Evolutionary conservation across 352 stramenopile species (phyloP), one percentile per base, ranked within the genome.

Genomic region (Phytophthora tentaculata): DNA sequence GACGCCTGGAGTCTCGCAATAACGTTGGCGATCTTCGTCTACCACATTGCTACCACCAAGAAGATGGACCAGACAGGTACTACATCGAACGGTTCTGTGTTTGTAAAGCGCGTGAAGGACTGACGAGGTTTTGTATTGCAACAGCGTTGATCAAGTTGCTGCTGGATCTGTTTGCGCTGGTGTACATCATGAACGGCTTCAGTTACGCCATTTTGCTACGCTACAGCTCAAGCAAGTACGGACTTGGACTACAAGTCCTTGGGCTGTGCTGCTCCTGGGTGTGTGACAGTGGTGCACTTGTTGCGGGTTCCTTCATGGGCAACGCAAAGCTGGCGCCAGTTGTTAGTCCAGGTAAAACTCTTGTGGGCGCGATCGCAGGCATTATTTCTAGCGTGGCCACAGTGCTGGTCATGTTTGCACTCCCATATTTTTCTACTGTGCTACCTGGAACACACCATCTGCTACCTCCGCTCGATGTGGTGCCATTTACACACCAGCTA

Each of bases 281-380:
- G 9, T 89, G 83, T 24, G 85, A 93, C 55, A 91, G 71, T 12
- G 81, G 76, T 16, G 85, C 85, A 37, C 75, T 93, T 14, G 63
- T 93, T 24, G 73, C 66, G 8, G 85, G 85, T 1, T 79, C 74
- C 1, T 76, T 87, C 19, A 74, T 89, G 59, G 85, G 85, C n/a
- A 48, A 73, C 12, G 61, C 61, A 16, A 90, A 89, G 61, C 71
- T 93, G n/a, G 80, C 83, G n/a, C 75, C 81, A 0, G 56, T 72
- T 26, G 75, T 93, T 53, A 91, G 82, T 65, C 85, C 85, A n/a
- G 81, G 83, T 13, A 93, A 93, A 61, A 93, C 85, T 0, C 50
- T 84, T 2, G 74, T 86, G 0, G 85, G 85, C 3, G 83, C 79
- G 1, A 45, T 88, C 17, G 80, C 78, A 23, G 82, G 85, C 17